These are phyloP conservation scores for Candida labiduridarum DNA, from an alignment of 1,139 yeast genomes.

Conservation along the genomic window DNA sequence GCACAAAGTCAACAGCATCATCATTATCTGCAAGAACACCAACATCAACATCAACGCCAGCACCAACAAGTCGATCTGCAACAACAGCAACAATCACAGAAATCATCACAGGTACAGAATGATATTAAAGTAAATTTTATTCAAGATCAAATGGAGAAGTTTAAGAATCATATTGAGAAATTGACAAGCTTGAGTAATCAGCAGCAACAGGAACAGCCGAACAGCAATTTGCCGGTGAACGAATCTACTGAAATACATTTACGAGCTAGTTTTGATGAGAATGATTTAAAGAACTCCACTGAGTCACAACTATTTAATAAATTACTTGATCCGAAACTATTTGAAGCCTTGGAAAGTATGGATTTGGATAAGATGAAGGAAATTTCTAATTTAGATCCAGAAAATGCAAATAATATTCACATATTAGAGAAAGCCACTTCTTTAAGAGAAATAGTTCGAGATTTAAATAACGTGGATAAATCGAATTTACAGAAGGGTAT, in stretches of 20 bases:
- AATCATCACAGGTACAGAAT: background rate
- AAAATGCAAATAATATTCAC: constrained; percentile 22
- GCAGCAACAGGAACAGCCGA: background rate
- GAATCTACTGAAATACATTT: constrained; percentile 6
- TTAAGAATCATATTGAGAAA: constrained; percentile 11
- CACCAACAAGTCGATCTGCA: background rate
- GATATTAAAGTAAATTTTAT: constrained; percentile 4
- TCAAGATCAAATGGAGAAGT: constrained; percentile 14
- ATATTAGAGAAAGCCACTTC: constrained; percentile 32
- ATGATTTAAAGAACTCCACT: constrained; percentile 3
- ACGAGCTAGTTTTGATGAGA: constrained; percentile 1
- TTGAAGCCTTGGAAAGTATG: constrained; percentile 31
- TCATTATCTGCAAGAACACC: background rate
- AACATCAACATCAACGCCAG: background rate
- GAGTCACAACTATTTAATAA: constrained; percentile 23
- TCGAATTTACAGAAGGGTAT: constrained; percentile 31
- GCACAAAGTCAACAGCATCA: constrained; percentile 11
- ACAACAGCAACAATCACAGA: background rate
- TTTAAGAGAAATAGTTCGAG: constrained; percentile 30
- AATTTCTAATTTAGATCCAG: constrained; percentile 18
- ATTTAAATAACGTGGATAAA: constrained; percentile 31
- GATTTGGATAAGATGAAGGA: constrained; percentile 32
- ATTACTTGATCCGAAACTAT: constrained; percentile 33
- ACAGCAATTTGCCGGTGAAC: background rate
- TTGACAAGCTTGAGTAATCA: constrained; percentile 5